Conservation (phyloP, 1,284 basidiomycete genomes). For the Microbotryum violaceum region DNA sequence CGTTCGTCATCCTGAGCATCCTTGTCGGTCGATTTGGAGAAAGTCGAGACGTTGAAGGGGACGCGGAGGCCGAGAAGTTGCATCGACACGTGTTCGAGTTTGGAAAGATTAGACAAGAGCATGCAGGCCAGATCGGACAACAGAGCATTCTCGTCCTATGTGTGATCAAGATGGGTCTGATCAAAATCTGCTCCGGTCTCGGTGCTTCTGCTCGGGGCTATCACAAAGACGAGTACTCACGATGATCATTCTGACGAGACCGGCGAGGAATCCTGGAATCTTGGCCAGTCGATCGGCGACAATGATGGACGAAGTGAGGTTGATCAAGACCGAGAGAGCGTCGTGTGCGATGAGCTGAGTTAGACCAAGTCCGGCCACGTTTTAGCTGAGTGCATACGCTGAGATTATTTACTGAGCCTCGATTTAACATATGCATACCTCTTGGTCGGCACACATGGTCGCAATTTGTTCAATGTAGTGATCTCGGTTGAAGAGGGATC, state of each 20-base stretch:
- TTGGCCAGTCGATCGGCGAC: slow-evolving; percentile 59
- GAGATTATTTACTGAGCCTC: too few relatives aligned
- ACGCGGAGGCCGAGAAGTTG: slow-evolving; percentile 61
- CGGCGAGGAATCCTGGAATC: slow-evolving; percentile 67
- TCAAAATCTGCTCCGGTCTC: not conserved
- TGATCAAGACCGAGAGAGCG: slow-evolving; percentile 87
- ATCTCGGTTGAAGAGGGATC: slow-evolving; percentile 27
- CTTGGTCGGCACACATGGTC: slow-evolving; percentile 29
- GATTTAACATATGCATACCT: slow-evolving; percentile 2
- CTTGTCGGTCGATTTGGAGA: slow-evolving; percentile 36
- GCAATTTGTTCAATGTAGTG: slow-evolving; percentile 29
- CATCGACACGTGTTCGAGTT: slow-evolving; percentile 62
- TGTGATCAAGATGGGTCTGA: not conserved
- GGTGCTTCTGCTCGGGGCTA: not conserved
- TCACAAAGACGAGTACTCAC: slow-evolving; percentile 48
- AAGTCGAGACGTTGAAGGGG: slow-evolving; percentile 52
- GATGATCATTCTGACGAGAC: slow-evolving; percentile 83
- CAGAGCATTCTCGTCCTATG: slow-evolving; percentile 74
- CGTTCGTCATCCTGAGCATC: slow-evolving; percentile 21
- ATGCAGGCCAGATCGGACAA: slow-evolving; percentile 92
- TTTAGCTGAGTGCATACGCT: too few relatives aligned
- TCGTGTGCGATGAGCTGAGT: slow-evolving; percentile 83
- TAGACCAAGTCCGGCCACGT: not conserved
- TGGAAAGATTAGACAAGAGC: slow-evolving; percentile 90
- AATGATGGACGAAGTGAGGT: slow-evolving; percentile 77